Base-by-base conservation (phyloP, 1,139 yeast genomes). In the Taphrina betulina region DNA sequence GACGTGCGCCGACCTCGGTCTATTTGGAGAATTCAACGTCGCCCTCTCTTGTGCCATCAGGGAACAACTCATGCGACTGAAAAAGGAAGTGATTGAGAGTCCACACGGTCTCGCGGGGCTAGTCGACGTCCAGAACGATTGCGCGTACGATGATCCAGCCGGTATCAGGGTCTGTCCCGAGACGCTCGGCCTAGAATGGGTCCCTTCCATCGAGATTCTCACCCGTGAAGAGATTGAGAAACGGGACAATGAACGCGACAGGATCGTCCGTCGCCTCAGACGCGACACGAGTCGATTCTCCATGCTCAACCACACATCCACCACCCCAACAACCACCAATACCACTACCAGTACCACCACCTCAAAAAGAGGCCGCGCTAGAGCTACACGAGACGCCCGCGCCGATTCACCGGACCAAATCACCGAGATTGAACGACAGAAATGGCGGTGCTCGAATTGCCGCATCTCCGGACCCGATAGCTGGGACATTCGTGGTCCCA, bases 211-310 rank as follows among this genome's bases (percentile, higher is more conserved):
- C 2, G 97, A 90, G 69, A 79, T 81, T 5, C 75, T 92, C 60
- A 82, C 95, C 1, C 92, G 88, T 48, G 90, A 92, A 78, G 98
- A 92, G 71, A 88, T 92, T 58, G 97, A 90, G 67, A 85, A 86
- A 71, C 79, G 97, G 61, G 97, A 92, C 67, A 88, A 90, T 63
- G 98, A 94, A 70, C 82, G 95, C 66, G 96, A 90, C 63, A 79
- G 98, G 69, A 88, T 86, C 66, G 78, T 88, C 60, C 80, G 98
- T 69, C 81, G 98, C 67, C 76, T 89, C 66, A 90, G 94, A 74
- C 81, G 98, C 69, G 98, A 94, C 68, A 82, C 88, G 23, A 80
- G 85, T 76, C 76, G 83, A 63, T 77, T 82, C 33, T 40, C 38
- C 29, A 22, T 85, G 74, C 29, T 58, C 48, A 12, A 36, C 41